Evolutionary conservation across 2,329 filamentous ascomycete species (phyloP).

Genomic region (Pseudopyricularia javanii): DNA sequence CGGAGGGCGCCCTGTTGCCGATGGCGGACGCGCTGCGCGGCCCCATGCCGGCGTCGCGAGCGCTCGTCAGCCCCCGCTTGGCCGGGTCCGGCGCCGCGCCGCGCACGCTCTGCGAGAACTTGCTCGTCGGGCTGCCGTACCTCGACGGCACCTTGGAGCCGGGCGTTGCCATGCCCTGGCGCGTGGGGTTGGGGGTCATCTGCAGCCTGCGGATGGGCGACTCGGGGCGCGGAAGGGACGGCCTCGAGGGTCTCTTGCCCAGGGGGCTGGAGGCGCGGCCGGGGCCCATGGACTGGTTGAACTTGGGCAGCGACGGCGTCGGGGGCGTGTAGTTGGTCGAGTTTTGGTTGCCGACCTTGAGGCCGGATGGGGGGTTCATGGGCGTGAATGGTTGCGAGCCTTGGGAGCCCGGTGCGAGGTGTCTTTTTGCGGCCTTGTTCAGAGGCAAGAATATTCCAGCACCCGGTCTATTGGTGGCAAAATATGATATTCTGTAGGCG

Average conservation of each 20-base stretch:
- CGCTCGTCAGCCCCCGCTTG: slow-evolving; percentile 33
- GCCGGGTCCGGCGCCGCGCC: slow-evolving; percentile 48
- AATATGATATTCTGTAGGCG: slow-evolving; percentile 55
- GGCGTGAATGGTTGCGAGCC: slow-evolving; percentile 54
- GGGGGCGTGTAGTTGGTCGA: slow-evolving; percentile 51
- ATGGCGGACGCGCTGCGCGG: slow-evolving; percentile 49
- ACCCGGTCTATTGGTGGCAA: slow-evolving; percentile 63
- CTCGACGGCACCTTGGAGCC: slow-evolving; percentile 37
- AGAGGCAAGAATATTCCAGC: slow-evolving; percentile 90
- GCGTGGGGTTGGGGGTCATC: slow-evolving; percentile 44
- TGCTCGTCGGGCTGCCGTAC: slow-evolving; percentile 48
- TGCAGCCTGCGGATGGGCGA: slow-evolving; percentile 66
- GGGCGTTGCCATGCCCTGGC: slow-evolving; percentile 45
- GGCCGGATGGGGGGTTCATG: slow-evolving; percentile 45
- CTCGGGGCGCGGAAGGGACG: slow-evolving; percentile 76
- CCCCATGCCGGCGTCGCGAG: slow-evolving; percentile 36
- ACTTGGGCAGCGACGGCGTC: slow-evolving; percentile 58
- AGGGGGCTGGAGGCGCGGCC: slow-evolving; percentile 59
- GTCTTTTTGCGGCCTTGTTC: slow-evolving; percentile 62
- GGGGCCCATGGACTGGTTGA: slow-evolving; percentile 79
- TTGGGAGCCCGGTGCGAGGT: slow-evolving; percentile 36
- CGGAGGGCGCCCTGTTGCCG: slow-evolving; percentile 20
- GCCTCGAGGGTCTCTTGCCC: slow-evolving; percentile 48
- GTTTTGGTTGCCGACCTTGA: slow-evolving; percentile 43
- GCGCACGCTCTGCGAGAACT: slow-evolving; percentile 52